Evolutionary conservation across 2,329 filamentous ascomycete species (phyloP).

Genomic region (Apiospora pterosperma): DNA sequence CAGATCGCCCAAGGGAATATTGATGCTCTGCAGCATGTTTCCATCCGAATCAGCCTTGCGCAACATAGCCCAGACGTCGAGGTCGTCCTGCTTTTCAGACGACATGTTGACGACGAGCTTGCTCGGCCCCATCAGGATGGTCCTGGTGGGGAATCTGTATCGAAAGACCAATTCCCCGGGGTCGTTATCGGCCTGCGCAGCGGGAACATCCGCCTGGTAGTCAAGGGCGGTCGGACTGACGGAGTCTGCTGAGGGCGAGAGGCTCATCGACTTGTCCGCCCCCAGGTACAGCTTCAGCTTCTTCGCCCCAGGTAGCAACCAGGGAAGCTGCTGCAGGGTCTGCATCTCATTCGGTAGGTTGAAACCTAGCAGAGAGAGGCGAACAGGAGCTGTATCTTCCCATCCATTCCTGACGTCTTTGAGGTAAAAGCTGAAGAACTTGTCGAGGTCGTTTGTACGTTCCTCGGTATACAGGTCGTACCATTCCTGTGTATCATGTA

Average conservation of each 20-base stretch:
- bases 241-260: neutral
- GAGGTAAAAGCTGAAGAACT: conserved; percentile 17
- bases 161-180: neutral
- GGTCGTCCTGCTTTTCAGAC: conserved; percentile 10
- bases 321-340: neutral
- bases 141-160: conserved; percentile 4
- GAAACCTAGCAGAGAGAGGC: conserved; percentile 6
- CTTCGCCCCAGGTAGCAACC: neutral
- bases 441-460: conserved; percentile 17
- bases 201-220: neutral
- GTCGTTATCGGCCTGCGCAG: neutral
- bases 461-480: conserved; percentile 21
- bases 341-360: neutral
- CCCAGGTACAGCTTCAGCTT: neutral
- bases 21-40: conserved; percentile 13
- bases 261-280: neutral
- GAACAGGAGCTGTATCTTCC: conserved; percentile 14
- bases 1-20: conserved; percentile 12
- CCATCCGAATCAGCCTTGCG: conserved; percentile 15
- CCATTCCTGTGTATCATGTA: conserved; percentile 26
- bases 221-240: neutral
- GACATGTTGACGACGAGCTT: conserved; percentile 13
- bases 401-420: conserved; percentile 15
- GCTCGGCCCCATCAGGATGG: conserved; percentile 6
- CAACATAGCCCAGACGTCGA: conserved; percentile 20